Conservation (phyloP, 768 basidiomycete genomes). For the Boletus patriciae region DNA sequence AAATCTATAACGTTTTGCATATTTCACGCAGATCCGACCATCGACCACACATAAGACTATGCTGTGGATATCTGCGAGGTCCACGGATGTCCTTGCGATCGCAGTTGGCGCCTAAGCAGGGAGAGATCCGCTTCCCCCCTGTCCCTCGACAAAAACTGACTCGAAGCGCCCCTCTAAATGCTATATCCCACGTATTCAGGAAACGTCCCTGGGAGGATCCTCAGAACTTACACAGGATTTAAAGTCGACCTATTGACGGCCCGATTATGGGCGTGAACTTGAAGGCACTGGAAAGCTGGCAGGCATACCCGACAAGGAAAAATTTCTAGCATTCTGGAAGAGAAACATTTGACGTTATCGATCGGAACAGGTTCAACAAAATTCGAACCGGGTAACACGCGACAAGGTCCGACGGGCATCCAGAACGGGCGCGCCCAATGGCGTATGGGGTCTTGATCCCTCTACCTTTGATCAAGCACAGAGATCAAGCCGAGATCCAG, state of each 20-base stretch:
- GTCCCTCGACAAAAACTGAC: neutral
- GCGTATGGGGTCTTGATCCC: neutral
- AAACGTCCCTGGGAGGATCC: neutral
- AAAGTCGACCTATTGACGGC: neutral
- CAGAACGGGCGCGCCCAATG: neutral
- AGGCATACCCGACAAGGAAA: neutral
- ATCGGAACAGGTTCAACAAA: neutral
- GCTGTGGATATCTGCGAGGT: neutral
- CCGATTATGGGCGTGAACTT: neutral
- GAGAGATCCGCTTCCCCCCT: neutral
- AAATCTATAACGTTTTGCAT: neutral
- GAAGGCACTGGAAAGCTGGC: neutral
- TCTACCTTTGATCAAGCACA: neutral
- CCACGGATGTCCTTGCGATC: neutral
- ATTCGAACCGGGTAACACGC: neutral
- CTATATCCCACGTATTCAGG: neutral
- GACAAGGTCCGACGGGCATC: neutral
- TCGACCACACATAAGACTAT: neutral
- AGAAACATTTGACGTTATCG: neutral
- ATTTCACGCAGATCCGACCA: neutral
- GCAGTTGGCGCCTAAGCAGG: neutral
- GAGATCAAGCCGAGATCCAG: neutral
- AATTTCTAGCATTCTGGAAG: neutral
- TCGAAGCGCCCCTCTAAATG: neutral
- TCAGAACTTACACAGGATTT: neutral